phyloP scores from a whole-genome alignment of 108 stramenopile species.

The Nitzschia sp. region DNA sequence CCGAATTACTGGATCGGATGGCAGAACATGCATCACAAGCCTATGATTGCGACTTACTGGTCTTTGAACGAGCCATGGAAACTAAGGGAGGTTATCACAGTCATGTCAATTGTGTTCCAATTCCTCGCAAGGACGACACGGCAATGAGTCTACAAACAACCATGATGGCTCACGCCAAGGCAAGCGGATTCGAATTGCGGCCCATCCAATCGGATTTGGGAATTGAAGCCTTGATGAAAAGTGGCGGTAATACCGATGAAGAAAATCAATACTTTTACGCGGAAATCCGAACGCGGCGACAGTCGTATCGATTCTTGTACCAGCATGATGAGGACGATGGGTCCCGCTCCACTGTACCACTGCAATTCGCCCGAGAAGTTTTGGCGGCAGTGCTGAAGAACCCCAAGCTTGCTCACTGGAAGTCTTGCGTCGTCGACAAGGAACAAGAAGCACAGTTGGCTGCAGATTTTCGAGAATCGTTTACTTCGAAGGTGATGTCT shows the following conservation, averaged over 20 bases:
- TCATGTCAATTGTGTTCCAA: conserved; percentile 82
- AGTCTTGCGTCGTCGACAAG: conserved; percentile 71
- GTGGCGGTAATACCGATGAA: conserved; percentile 60
- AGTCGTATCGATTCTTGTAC: conserved; percentile 28
- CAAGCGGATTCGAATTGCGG: conserved; percentile 57
- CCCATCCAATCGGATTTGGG: conserved; percentile 72
- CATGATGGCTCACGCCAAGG: conserved; percentile 66
- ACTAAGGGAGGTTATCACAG: conserved; percentile 89
- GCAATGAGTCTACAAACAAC: conserved; percentile 44
- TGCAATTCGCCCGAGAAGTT: conserved; percentile 91
- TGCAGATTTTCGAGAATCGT: conserved; percentile 19
- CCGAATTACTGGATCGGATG: conserved; percentile 50
- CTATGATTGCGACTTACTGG: conserved; percentile 74
- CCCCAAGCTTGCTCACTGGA: conserved; percentile 81
- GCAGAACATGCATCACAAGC: conserved; percentile 50
- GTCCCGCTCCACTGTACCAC: conserved; percentile 38
- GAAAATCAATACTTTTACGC: conserved; percentile 48
- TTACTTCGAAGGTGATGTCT: not conserved
- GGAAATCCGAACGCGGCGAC: conserved; percentile 24
- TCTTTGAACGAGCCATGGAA: conserved; percentile 87
- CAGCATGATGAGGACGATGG: conserved; percentile 35
- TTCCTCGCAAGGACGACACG: conserved; percentile 29
- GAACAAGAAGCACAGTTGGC: conserved; percentile 78
- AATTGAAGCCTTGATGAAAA: conserved; percentile 40
- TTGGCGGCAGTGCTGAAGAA: conserved; percentile 69